Evolutionary conservation across 148 eudicot species (phyloP).

Genomic region (Mesembryanthemum crystallinum): DNA sequence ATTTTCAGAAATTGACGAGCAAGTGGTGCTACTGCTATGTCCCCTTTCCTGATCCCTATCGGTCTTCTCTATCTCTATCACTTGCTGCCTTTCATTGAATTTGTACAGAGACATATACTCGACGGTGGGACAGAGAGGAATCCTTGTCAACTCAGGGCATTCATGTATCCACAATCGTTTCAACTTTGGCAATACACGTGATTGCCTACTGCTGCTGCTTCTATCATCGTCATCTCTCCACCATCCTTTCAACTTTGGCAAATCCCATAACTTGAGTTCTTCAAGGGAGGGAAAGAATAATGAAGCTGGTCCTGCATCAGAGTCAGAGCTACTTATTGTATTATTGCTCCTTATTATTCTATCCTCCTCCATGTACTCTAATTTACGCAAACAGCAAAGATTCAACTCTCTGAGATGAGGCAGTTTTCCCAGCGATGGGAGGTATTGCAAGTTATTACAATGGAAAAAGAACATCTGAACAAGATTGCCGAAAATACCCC

Average conservation of each 20-base stretch:
- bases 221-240: neutral
- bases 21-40: no score
- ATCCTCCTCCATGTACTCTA: constrained; percentile 27
- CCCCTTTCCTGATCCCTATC: neutral
- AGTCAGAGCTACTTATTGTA: neutral
- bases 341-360: no score
- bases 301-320: neutral
- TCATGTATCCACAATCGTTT: neutral
- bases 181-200: no score
- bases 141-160: neutral
- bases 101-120: neutral
- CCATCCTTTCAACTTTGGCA: constrained; percentile 31
- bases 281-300: constrained; percentile 25
- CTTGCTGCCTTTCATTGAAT: neutral
- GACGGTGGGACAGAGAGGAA: neutral
- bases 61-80: neutral
- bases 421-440: constrained; percentile 14
- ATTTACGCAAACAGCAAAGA: neutral
- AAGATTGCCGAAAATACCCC: constrained; percentile 22
- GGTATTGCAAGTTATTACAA: neutral
- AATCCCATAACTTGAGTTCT: neutral
- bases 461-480: constrained; percentile 12
- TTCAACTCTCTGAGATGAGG: constrained; percentile 4
- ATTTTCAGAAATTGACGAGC: neutral
- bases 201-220: neutral